These are phyloP conservation scores for Neonectria neomacrospora DNA, from an alignment of 2,329 filamentous ascomycete genomes.

Conservation along the genomic window DNA sequence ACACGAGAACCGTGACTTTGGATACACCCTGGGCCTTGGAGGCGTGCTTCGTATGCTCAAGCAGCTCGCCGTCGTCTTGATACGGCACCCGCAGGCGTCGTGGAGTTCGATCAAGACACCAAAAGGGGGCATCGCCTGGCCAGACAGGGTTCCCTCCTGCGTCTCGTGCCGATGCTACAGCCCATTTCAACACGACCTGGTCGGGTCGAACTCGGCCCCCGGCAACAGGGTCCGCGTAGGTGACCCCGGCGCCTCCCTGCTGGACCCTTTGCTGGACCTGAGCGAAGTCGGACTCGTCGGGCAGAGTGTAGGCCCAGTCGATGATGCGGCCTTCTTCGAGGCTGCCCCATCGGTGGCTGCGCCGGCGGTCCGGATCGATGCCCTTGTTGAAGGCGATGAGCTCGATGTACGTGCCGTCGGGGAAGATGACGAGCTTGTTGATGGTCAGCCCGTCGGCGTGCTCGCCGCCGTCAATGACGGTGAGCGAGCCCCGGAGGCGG, in stretches of 20 bases:
- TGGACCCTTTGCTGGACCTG: conserved; percentile 52
- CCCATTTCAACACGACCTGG: conserved; percentile 68
- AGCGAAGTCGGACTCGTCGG: conserved; percentile 49
- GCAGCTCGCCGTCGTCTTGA: conserved; percentile 28
- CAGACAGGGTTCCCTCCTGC: conserved; percentile 40
- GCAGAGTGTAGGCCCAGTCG: conserved; percentile 69
- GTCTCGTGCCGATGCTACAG: conserved; percentile 59
- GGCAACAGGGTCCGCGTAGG: conserved; percentile 59
- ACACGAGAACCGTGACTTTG: conserved; percentile 53
- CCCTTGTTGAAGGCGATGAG: conserved; percentile 70
- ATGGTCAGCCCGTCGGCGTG: conserved; percentile 70
- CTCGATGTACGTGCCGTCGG: conserved; percentile 74
- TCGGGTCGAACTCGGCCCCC: conserved; percentile 67
- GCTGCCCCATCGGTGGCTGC: conserved; percentile 68
- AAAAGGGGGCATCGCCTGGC: conserved; percentile 70
- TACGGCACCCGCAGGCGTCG: conserved; percentile 66
- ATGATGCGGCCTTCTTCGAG: conserved; percentile 62
- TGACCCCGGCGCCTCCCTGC: conserved; percentile 47
- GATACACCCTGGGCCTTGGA: conserved; percentile 63
- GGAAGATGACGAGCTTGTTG: conserved; percentile 71
- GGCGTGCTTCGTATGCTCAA: conserved; percentile 56
- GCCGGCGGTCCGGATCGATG: conserved; percentile 51
- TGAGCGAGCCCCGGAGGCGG: conserved; percentile 65
- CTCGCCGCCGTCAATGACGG: conserved; percentile 67
- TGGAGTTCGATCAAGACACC: conserved; percentile 71